Evolutionary conservation across 2,329 filamentous ascomycete genomes (phyloP).

Genomic region (Cytospora piceicola): DNA sequence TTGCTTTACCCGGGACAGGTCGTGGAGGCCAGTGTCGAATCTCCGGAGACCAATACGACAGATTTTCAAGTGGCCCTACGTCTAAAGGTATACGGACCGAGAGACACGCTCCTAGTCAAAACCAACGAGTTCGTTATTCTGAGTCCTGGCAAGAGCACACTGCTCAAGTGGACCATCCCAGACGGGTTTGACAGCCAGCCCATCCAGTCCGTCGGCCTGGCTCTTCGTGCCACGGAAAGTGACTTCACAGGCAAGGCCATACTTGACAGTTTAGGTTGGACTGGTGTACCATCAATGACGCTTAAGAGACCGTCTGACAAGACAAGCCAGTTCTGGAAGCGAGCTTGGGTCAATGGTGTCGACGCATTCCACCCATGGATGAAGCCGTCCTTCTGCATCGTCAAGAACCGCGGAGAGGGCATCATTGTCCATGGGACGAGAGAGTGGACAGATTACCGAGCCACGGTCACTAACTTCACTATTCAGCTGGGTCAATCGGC

Average conservation of each 20-base stretch:
- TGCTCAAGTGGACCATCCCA: conserved; percentile 35
- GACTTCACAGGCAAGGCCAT: conserved; percentile 30
- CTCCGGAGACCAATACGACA: conserved; percentile 5
- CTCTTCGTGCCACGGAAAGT: conserved; percentile 15
- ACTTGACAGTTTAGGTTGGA: conserved; percentile 34
- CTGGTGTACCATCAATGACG: conserved; percentile 30
- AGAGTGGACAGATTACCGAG: conserved; percentile 39
- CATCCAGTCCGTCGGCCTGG: conserved; percentile 37
- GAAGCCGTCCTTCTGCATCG: conserved; percentile 34
- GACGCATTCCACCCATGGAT: conserved; percentile 34
- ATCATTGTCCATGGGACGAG: conserved; percentile 40
- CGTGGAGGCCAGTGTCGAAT: conserved; percentile 30
- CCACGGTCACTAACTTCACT: conserved; percentile 32
- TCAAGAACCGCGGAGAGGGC: conserved; percentile 39
- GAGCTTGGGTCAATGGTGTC: conserved; percentile 37
- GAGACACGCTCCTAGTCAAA: conserved; percentile 22
- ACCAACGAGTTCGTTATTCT: conserved; percentile 18
- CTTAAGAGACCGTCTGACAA: conserved; percentile 18
- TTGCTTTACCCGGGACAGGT: conserved; percentile 39
- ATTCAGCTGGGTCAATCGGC: conserved; percentile 35
- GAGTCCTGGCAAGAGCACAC: conserved; percentile 9
- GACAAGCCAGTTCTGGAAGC: conserved; percentile 35
- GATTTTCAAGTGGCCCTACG: conserved; percentile 18
- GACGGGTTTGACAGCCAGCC: conserved; percentile 33
- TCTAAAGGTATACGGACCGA: conserved; percentile 30